A percentile compares a stretch with the other conserved stretches of the same genome.
These are phyloP conservation scores for Pseudogymnoascus sp. DNA, from an alignment of 2,329 filamentous ascomycete genomes.

Conservation along the genomic window DNA sequence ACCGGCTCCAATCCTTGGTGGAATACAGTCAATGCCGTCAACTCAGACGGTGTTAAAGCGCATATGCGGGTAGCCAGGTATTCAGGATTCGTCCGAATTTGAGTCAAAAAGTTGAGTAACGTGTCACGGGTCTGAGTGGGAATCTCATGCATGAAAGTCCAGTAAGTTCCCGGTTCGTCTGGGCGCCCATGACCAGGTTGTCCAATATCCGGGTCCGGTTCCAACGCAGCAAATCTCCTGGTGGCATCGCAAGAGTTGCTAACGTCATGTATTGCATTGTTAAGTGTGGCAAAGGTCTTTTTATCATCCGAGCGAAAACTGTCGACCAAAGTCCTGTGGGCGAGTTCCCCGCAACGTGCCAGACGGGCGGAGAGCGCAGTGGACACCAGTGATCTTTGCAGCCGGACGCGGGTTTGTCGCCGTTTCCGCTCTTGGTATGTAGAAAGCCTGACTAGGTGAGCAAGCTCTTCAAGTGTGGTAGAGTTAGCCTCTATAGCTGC, in stretches of 20 bases:
- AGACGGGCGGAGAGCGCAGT: slow-evolving; percentile 67
- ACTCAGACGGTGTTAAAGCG: slow-evolving; percentile 64
- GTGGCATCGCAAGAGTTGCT: slow-evolving; percentile 67
- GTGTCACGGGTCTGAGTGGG: slow-evolving; percentile 65
- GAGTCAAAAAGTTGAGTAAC: slow-evolving; percentile 69
- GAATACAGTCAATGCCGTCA: slow-evolving; percentile 67
- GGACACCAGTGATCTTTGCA: slow-evolving; percentile 66
- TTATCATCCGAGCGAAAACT: slow-evolving; percentile 73
- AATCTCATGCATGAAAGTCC: slow-evolving; percentile 62
- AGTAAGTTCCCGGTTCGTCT: slow-evolving; percentile 36
- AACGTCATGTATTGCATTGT: slow-evolving; percentile 71
- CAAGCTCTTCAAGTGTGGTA: slow-evolving; percentile 67
- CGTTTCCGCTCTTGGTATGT: slow-evolving; percentile 77
- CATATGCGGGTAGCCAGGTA: slow-evolving; percentile 79
- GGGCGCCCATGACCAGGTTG: slow-evolving; percentile 27
- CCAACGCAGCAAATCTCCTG: slow-evolving; percentile 59
- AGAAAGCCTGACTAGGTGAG: slow-evolving; percentile 66
- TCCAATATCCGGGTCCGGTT: slow-evolving; percentile 58
- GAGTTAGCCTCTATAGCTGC: slow-evolving; percentile 50
- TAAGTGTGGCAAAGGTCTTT: slow-evolving; percentile 63
- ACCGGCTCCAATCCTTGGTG: slow-evolving; percentile 71
- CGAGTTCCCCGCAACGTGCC: slow-evolving; percentile 63
- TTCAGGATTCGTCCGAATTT: slow-evolving; percentile 76
- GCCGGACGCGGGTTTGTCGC: slow-evolving; percentile 59
- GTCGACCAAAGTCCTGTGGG: slow-evolving; percentile 67